These are phyloP conservation scores for Tetracentron sinense DNA, from an alignment of 164 flowering plant species.

Conservation along the genomic window DNA sequence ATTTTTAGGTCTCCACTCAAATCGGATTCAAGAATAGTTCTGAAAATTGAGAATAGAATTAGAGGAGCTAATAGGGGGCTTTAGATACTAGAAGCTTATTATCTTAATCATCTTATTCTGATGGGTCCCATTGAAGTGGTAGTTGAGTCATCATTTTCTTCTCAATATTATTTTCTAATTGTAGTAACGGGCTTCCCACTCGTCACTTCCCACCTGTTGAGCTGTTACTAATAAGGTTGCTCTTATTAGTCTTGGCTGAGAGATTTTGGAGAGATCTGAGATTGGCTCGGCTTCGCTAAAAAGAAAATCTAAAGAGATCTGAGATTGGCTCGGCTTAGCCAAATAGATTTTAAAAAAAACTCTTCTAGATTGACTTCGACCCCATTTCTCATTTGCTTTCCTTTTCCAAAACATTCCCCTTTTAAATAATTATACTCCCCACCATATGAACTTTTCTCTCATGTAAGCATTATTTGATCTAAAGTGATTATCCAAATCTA, in stretches of 20 bases:
- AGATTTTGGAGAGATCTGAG: no score
- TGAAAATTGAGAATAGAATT: neutral
- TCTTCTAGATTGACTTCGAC: slow-evolving; percentile 18
- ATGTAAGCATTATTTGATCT: slow-evolving; percentile 20
- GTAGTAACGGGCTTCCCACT: no score
- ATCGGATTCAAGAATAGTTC: neutral
- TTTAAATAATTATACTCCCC: slow-evolving; percentile 24
- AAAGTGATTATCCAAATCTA: slow-evolving; percentile 2
- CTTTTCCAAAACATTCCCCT: slow-evolving; percentile 11
- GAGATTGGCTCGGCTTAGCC: slow-evolving; percentile 7
- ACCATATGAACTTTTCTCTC: slow-evolving; percentile 13
- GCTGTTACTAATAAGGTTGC: no score
- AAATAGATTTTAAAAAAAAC: neutral
- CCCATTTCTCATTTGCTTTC: slow-evolving; percentile 6
- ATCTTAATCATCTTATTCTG: neutral
- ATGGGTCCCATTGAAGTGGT: slow-evolving; percentile 17
- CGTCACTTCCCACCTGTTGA: no score
- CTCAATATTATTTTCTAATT: no score
- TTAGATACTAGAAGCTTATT: neutral
- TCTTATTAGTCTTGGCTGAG: no score
- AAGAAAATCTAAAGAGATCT: no score
- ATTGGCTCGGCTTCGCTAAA: slow-evolving; percentile 2
- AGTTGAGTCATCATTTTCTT: slow-evolving; percentile 28
- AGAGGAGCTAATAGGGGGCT: neutral
- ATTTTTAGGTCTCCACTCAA: no score